Evolutionary conservation across 352 stramenopile species (phyloP), one percentile per base, ranked within the genome.

Genomic region (Globisporangium parvum): DNA sequence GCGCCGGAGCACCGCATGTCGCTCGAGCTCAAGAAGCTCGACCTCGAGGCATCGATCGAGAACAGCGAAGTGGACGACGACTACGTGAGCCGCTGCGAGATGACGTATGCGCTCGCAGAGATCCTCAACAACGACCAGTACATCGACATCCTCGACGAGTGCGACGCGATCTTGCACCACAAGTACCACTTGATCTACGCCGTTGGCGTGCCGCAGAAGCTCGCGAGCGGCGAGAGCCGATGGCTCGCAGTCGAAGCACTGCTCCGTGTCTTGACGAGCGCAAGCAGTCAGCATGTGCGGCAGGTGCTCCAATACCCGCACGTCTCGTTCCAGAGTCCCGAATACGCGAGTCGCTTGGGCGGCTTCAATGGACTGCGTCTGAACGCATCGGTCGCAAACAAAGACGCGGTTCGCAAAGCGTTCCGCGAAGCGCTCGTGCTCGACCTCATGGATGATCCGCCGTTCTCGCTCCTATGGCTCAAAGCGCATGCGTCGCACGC

Each of bases 131-230:
- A 54, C 12, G 37, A 81, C 21, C 60, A 75, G 23, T 91, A 77
- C 47, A 59, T 85, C 1, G 88, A 97, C 53, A 71, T 97, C 9
- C 67, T 96, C 20, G 90, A 97, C 68, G 86, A 97, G 45, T 79
- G 71, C 42, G 87, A 97, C 64, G 90, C 91, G 9, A 51, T 97
- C 12, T 71, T 97, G 0, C 77, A 90, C 23, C 80, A 96, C 66
- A 77, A 77, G 12, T 96, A 93, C 53, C 87, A 96, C 45, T 76
- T 96, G 14, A 73, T 97, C 37, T 96, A 97, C 57, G 84, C 87
- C 1, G 73, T 93, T 6, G 88, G 88, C 0, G 59, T 42, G 1
- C 62, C 76, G 5, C 60, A 65, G 9, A 54, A 55, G 4, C 76
- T 96, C 8, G 72, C 71, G 24, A 66, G 57, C 40, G 80, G 81